Evolutionary conservation across 2,329 filamentous ascomycete species (phyloP).

Genomic region (Diaporthe amygdali): DNA sequence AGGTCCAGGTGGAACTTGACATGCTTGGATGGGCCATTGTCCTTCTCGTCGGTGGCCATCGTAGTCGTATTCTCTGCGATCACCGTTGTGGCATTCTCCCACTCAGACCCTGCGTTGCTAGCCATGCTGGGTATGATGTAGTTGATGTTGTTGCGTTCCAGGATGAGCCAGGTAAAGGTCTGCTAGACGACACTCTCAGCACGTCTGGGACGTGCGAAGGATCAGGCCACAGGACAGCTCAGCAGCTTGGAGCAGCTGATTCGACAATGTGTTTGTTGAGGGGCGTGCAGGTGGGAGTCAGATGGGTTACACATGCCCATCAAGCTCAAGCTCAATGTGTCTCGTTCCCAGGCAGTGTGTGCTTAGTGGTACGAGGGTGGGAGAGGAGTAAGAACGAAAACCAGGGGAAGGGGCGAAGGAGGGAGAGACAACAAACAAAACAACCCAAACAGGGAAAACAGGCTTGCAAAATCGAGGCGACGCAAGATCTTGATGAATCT

Average conservation of each 20-base stretch:
- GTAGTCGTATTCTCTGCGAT: not conserved
- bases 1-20: slow-evolving; percentile 27
- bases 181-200: not conserved
- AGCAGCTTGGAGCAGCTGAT: not conserved
- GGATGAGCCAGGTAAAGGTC: not conserved
- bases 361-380: not conserved
- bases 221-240: not conserved
- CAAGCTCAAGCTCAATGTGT: not conserved
- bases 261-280: not conserved
- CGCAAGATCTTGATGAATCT: not conserved
- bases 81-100: slow-evolving; percentile 1
- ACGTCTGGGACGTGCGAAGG: not conserved
- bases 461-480: not conserved
- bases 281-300: not conserved
- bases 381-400: not conserved
- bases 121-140: slow-evolving; percentile 11
- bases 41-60: not conserved
- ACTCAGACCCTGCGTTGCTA: not conserved
- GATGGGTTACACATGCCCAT: slow-evolving; percentile 7
- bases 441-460: not conserved
- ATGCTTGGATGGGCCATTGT: slow-evolving; percentile 23
- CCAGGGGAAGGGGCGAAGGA: not conserved
- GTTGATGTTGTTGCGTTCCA: not conserved
- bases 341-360: not conserved
- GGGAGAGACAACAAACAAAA: not conserved